Conservation (phyloP, 2,329 filamentous ascomycete species). For the Ambrosiella xylebori region DNA sequence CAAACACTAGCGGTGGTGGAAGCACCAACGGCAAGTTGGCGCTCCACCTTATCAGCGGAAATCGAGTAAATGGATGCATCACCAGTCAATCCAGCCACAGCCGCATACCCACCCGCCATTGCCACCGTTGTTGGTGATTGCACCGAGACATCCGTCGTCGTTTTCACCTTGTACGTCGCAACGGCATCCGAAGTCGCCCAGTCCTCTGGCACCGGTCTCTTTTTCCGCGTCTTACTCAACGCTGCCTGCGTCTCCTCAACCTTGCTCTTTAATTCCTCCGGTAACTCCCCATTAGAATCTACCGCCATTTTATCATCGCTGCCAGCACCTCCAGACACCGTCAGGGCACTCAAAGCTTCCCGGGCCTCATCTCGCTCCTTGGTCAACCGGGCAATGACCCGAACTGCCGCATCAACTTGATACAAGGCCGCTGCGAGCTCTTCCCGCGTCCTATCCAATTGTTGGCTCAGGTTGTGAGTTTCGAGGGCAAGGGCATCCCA, state of each 20-base stretch:
- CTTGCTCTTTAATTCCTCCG: constrained; percentile 50
- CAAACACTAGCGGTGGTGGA: constrained; percentile 50
- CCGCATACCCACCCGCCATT: constrained; percentile 43
- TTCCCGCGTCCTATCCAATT: constrained; percentile 75
- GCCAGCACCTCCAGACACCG: constrained; percentile 41
- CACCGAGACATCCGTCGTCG: constrained; percentile 31
- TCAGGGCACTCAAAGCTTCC: constrained; percentile 72
- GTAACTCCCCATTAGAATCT: constrained; percentile 55
- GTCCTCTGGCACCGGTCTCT: constrained; percentile 66
- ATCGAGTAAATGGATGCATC: constrained; percentile 60
- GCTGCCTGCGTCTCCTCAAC: constrained; percentile 67
- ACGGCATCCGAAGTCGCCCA: constrained; percentile 70
- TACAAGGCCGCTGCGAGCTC: constrained; percentile 89
- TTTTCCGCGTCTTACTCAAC: constrained; percentile 83
- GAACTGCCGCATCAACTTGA: constrained; percentile 90
- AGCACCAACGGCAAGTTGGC: constrained; percentile 47
- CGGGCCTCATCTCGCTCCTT: constrained; percentile 84
- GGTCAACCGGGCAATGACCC: constrained; percentile 83
- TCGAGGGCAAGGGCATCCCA: constrained; percentile 91
- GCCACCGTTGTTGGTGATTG: constrained; percentile 32
- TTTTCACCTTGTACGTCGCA: constrained; percentile 27
- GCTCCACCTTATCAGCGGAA: constrained; percentile 47
- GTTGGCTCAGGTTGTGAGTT: constrained; percentile 77
- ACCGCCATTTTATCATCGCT: constrained; percentile 82
- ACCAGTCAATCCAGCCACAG: constrained; percentile 60